Conservation (phyloP, 2,329 filamentous ascomycete species). For the Diaporthe nobilis region DNA sequence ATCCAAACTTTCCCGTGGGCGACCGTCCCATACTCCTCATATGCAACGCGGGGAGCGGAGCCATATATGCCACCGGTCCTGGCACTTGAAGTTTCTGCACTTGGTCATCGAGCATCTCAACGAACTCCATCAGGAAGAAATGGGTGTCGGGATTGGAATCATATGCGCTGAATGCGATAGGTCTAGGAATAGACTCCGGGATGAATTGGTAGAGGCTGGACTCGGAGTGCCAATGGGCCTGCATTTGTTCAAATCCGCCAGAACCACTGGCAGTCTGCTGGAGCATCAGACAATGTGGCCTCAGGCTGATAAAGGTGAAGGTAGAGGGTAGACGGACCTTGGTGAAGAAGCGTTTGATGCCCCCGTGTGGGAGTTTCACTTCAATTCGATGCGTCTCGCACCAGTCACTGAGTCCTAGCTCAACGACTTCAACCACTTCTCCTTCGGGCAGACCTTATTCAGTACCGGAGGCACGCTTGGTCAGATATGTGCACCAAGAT, state of each 20-base stretch:
- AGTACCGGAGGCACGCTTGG: background rate
- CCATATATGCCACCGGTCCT: background rate
- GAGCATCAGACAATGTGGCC: background rate
- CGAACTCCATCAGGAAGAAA: background rate
- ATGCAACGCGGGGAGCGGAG: background rate
- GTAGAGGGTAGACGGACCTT: background rate
- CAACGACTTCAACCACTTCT: background rate
- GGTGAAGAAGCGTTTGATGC: background rate
- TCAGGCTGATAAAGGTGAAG: background rate
- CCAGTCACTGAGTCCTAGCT: constrained; percentile 13
- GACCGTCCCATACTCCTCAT: background rate
- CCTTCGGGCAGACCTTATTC: background rate
- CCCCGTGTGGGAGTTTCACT: background rate
- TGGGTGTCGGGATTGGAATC: background rate
- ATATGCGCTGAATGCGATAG: background rate
- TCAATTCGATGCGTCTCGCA: background rate
- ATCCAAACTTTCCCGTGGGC: background rate
- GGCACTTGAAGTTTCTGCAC: background rate
- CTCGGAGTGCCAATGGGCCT: constrained; percentile 4
- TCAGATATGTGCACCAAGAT: background rate
- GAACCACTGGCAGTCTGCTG: background rate
- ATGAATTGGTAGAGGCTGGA: background rate
- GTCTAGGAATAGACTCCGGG: background rate
- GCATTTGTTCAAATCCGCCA: background rate
- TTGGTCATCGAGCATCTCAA: constrained; percentile 2